Evolutionary conservation across 768 basidiomycete genomes (phyloP).

Genomic region (Agrocybe praecox): DNA sequence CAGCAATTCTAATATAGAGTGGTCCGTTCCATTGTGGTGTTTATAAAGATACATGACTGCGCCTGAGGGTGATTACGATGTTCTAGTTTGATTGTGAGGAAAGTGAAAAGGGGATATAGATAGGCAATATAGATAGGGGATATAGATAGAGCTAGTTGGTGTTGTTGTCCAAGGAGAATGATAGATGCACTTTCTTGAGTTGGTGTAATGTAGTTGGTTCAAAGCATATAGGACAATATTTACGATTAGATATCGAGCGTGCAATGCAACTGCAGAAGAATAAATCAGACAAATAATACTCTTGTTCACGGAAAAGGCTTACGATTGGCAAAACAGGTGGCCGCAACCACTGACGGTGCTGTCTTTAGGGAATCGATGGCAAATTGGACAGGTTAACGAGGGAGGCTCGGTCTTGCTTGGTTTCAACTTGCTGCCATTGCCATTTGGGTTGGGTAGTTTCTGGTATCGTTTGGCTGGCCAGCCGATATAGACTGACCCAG

Average conservation of each 20-base stretch:
- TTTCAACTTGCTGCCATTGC: not conserved
- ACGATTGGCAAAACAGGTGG: conserved; percentile 30
- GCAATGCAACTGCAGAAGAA: conserved; percentile 19
- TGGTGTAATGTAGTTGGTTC: conserved; percentile 16
- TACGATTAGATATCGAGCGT: conserved; percentile 12
- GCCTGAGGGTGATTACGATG: too few relatives aligned
- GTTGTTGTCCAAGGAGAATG: conserved; percentile 12
- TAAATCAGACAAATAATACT: not conserved
- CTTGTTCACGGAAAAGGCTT: not conserved
- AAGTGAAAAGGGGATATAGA: too few relatives aligned
- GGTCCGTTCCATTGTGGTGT: too few relatives aligned
- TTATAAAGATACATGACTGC: too few relatives aligned
- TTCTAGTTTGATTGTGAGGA: too few relatives aligned
- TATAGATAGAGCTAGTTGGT: not conserved
- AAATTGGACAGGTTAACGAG: conserved; percentile 31
- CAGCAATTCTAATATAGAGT: too few relatives aligned
- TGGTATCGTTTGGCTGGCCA: conserved; percentile 42
- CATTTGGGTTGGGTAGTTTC: not conserved
- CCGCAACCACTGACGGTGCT: conserved; percentile 32
- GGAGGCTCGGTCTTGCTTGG: conserved; percentile 11
- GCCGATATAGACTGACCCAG: conserved; percentile 39
- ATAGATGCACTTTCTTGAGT: conserved; percentile 21
- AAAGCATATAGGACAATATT: conserved; percentile 26
- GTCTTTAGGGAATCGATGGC: conserved; percentile 30
- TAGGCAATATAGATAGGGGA: not conserved